Base-by-base conservation (phyloP, 2,329 filamentous ascomycete species). In the Diplodia intermedia region DNA sequence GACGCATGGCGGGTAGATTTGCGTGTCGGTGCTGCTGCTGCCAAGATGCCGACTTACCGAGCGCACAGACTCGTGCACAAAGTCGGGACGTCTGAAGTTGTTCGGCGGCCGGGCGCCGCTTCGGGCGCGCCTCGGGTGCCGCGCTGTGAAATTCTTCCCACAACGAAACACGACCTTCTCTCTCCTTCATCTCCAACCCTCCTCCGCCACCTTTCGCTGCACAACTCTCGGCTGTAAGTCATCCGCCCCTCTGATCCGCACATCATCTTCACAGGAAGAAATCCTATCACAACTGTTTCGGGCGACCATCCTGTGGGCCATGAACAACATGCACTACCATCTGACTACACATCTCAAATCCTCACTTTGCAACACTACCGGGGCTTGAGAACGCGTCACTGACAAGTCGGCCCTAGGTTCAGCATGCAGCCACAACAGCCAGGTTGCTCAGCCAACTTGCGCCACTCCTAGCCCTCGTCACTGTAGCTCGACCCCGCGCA, bases 241-340 rank as follows among this genome's bases (percentile, higher is more conserved):
- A n/a, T 23, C 12, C 15, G 33, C n/a, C 20, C 55, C 26, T 29
- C 38, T 43, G 49, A 49, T 53, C 14, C 47, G 50, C 52, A 69
- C 49, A 5, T 47, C 62, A 14, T 23, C 33, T 74, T 75, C 74
- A 71, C 72, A 84, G 84, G 83, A 85, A 77, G 83, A 84, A 83
- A 83, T 75, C 75, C 78, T 78, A 80, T 79, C 80, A 83, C 83
- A 84, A 82, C 77, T 76, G 78, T 82, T 85, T 85, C 81, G 79
- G 82, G 85, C 80, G 83, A 87, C 80, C 77, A 76, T 75, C 73
- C 76, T 77, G 82, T 86, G 85, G 84, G 84, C 84, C 83, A 80
- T 78, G 72, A 82, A 84, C 84, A 82, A 86, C 85, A 87, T 87
- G 85, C 85, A 87, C 81, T 81, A 87, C 85, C 85, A 85, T 86